Conservation (phyloP, 2,329 filamentous ascomycete genomes). For the Aureobasidium zeae region DNA sequence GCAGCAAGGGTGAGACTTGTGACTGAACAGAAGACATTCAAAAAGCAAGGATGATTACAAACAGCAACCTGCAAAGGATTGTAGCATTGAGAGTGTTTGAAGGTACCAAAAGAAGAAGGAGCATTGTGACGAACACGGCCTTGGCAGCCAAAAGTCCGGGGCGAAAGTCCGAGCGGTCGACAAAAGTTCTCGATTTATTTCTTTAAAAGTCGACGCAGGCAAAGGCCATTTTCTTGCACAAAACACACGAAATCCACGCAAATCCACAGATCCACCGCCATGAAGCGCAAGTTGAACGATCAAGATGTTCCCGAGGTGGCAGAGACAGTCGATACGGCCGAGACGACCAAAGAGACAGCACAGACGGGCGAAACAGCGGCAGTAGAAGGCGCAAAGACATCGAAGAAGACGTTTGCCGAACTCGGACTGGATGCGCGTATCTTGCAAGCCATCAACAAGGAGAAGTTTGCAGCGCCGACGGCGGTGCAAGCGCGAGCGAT, state of each 20-base stretch:
- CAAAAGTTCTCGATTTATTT: slow-evolving; percentile 13
- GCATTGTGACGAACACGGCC: too few species aligned
- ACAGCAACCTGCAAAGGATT: too few species aligned
- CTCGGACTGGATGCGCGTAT: slow-evolving; percentile 77
- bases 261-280: slow-evolving; percentile 20
- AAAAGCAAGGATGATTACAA: neutral
- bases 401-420: slow-evolving; percentile 54
- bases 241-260: slow-evolving; percentile 5
- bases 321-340: slow-evolving; percentile 17
- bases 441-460: slow-evolving; percentile 73
- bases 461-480: slow-evolving; percentile 81
- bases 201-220: too few species aligned
- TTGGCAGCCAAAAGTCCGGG: slow-evolving; percentile 12
- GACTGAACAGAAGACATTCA: neutral
- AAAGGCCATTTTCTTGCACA: too few species aligned
- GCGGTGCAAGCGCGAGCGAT: slow-evolving; percentile 80
- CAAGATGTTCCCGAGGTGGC: slow-evolving; percentile 36
- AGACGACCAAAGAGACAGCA: slow-evolving; percentile 14
- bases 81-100: too few species aligned
- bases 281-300: slow-evolving; percentile 45
- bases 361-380: slow-evolving; percentile 10
- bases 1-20: slow-evolving; percentile 23
- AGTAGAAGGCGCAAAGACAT: neutral
- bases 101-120: too few species aligned
- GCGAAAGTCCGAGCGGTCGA: slow-evolving; percentile 8